Conservation (phyloP, 1,139 yeast species). For the Meyerozyma carpophila region DNA sequence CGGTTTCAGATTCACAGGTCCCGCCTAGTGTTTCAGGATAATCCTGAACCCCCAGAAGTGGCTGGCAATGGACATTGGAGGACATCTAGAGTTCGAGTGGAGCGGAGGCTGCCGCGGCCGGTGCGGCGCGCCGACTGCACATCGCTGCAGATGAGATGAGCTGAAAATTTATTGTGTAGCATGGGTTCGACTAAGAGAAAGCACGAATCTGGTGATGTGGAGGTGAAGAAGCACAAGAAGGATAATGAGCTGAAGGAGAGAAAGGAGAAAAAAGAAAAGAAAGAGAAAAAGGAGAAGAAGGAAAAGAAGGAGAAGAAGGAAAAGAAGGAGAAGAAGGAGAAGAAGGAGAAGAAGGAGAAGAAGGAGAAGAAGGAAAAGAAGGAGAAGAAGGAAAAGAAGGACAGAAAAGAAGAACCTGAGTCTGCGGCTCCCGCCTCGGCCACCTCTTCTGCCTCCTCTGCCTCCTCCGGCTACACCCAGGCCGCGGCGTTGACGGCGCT, state of each 20-base stretch:
- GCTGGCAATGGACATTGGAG: background rate
- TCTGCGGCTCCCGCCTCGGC: slow-evolving; percentile 3
- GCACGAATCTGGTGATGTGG: slow-evolving; percentile 20
- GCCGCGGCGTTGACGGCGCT: slow-evolving; percentile 22
- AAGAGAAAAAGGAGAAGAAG: slow-evolving; percentile 42
- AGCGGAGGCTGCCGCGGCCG: background rate
- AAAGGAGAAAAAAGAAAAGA: slow-evolving; percentile 27
- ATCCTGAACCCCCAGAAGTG: background rate
- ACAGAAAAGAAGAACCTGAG: too few relatives aligned
- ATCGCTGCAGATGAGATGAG: slow-evolving; percentile 1
- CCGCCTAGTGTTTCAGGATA: background rate
- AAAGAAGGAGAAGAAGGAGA: slow-evolving; percentile 35
- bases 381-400: slow-evolving; percentile 3
- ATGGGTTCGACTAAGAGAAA: slow-evolving; percentile 46
- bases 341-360: slow-evolving; percentile 32
- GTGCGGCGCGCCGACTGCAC: background rate
- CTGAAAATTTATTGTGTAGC: slow-evolving; percentile 14
- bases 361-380: slow-evolving; percentile 12
- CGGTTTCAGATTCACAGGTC: background rate
- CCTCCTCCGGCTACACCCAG: slow-evolving; percentile 22
- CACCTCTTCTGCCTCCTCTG: slow-evolving; percentile 9
- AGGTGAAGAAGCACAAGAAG: slow-evolving; percentile 21
- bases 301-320: slow-evolving; percentile 44
- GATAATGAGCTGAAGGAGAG: slow-evolving; percentile 24
- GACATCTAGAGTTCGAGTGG: too few relatives aligned